phyloP scores from a whole-genome alignment of 2,329 filamentous ascomycete species.

The Ceratocystis ficicola region DNA sequence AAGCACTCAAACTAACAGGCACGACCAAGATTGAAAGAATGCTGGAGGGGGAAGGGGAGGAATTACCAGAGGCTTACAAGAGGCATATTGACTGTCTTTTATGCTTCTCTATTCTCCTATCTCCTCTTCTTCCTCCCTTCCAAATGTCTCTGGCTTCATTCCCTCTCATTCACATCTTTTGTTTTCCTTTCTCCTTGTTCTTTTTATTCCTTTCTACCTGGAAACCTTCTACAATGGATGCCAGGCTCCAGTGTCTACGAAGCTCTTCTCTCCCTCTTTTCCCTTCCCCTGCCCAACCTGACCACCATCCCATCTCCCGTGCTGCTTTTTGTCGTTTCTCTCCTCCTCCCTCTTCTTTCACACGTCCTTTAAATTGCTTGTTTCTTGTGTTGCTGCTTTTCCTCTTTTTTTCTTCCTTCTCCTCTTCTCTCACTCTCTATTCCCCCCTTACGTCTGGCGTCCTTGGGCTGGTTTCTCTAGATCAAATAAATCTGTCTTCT shows the following conservation, averaged over 20 bases:
- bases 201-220: too few species aligned
- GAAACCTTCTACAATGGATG: too few species aligned
- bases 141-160: too few species aligned
- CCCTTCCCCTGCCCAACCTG: too few species aligned
- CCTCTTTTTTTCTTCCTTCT: slow-evolving; percentile 11
- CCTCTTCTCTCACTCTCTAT: neutral
- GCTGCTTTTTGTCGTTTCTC: neutral
- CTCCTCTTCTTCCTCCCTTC: neutral
- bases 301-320: too few species aligned
- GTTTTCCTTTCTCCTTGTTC: too few species aligned
- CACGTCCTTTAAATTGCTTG: neutral
- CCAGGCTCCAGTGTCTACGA: too few species aligned
- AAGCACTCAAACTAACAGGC: neutral
- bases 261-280: too few species aligned
- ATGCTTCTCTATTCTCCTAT: neutral
- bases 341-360: neutral
- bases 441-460: slow-evolving; percentile 12
- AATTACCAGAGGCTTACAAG: too few species aligned
- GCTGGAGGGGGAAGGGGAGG: neutral
- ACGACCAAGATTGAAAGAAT: neutral
- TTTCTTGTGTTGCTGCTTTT: slow-evolving; percentile 4
- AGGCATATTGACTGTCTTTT: neutral
- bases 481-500: slow-evolving; percentile 10
- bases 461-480: slow-evolving; percentile 17
- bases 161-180: too few species aligned